Percentiles rank a stretch among this genome's conserved stretches.
phyloP scores from a whole-genome alignment of 2,329 filamentous ascomycete genomes.

The Conoideocrella luteorostrata region DNA sequence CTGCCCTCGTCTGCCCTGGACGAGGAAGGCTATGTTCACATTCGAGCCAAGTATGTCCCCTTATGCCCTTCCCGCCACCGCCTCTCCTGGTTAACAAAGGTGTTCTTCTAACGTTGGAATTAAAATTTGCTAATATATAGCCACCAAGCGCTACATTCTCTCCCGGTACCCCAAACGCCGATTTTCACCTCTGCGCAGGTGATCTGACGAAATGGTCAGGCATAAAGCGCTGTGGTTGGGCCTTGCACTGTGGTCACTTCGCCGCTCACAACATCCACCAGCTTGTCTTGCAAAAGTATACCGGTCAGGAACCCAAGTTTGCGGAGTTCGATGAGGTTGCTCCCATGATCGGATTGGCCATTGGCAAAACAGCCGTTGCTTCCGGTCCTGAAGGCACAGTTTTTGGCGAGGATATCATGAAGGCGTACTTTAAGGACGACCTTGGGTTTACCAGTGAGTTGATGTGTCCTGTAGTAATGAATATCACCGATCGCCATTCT shows the following conservation, averaged over 20 bases:
- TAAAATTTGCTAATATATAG: no score
- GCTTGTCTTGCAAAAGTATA: constrained; percentile 41
- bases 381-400: constrained; percentile 54
- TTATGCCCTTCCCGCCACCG: no score
- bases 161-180: constrained; percentile 46
- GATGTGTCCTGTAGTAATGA: neutral
- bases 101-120: no score
- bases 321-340: constrained; percentile 47
- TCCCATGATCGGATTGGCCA: constrained; percentile 63
- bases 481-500: constrained; percentile 12
- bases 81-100: neutral
- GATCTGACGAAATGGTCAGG: constrained; percentile 67
- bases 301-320: constrained; percentile 36
- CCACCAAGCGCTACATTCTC: constrained; percentile 32
- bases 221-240: constrained; percentile 72
- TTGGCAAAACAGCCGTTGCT: constrained; percentile 63
- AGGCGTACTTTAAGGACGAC: constrained; percentile 61
- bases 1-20: constrained; percentile 54
- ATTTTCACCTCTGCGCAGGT: constrained; percentile 61
- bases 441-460: constrained; percentile 57
- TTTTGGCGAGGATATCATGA: constrained; percentile 56
- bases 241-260: constrained; percentile 66
- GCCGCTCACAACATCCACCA: constrained; percentile 63
- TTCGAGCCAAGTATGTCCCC: constrained; percentile 43
- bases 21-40: constrained; percentile 58